A percentile compares a stretch with the other conserved stretches of the same genome.
Conservation (phyloP, 495 filamentous ascomycete genomes). For the Neurospora hispaniola region DNA sequence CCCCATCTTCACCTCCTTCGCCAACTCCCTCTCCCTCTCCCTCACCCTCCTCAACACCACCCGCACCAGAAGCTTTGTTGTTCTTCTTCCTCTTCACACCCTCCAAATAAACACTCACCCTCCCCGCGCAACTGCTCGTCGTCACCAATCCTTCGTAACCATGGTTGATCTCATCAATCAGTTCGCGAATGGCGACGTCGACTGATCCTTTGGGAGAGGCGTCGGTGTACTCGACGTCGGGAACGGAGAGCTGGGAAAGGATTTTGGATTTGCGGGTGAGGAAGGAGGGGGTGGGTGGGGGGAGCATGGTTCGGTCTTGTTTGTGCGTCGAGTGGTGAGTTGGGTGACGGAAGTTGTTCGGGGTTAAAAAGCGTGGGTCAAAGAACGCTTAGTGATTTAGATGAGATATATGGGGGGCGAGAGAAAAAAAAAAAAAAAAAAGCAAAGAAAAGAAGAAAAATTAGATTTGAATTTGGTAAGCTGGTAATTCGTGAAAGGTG, state of each 20-base stretch:
- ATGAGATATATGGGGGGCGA: too few relatives aligned
- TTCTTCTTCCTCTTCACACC: slow-evolving; percentile 39
- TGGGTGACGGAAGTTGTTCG: neutral
- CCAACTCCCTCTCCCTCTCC: neutral
- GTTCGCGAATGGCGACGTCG: slow-evolving; percentile 60
- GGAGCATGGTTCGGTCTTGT: neutral
- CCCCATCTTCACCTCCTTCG: neutral
- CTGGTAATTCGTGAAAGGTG: neutral
- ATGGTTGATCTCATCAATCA: slow-evolving; percentile 66
- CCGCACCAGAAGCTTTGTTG: slow-evolving; percentile 6
- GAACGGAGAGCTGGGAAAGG: slow-evolving; percentile 49
- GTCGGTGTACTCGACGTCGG: slow-evolving; percentile 60
- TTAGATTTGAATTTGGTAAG: neutral
- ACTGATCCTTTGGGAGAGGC: slow-evolving; percentile 78
- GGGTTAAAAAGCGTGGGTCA: neutral
- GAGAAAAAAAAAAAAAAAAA: too few relatives aligned
- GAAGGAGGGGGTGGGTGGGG: slow-evolving; percentile 14
- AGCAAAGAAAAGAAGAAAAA: neutral
- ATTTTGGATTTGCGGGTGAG: slow-evolving; percentile 52
- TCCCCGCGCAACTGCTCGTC: slow-evolving; percentile 82
- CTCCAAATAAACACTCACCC: slow-evolving; percentile 78
- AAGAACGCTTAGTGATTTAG: too few relatives aligned
- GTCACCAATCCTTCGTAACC: slow-evolving; percentile 61
- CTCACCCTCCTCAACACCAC: neutral
- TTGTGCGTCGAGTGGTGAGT: neutral